These are phyloP conservation scores for Amphibolis antarctica DNA, from an alignment of 106 monocot species.

Conservation along the genomic window DNA sequence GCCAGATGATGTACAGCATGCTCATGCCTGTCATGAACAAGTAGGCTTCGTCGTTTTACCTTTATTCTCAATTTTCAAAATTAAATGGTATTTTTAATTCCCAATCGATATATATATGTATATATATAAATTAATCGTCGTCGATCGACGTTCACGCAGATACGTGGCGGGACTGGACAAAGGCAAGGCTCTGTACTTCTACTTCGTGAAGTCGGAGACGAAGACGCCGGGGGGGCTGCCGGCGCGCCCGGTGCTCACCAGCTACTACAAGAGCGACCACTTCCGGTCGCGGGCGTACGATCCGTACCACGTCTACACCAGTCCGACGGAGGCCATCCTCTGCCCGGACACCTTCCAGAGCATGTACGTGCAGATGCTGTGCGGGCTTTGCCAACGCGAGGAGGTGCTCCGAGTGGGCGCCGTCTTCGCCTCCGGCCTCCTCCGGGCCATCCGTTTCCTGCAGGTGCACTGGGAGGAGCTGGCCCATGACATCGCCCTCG, in stretches of 20 bases:
- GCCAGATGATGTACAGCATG: slow-evolving; percentile 50
- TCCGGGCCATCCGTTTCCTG: slow-evolving; percentile 8
- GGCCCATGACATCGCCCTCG: too few species aligned
- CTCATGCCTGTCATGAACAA: slow-evolving; percentile 55
- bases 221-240: slow-evolving; percentile 1
- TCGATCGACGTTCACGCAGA: neutral
- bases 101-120: too few species aligned
- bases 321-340: slow-evolving; percentile 7
- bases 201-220: slow-evolving; percentile 12
- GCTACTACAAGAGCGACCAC: slow-evolving; percentile 17
- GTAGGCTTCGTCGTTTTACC: slow-evolving; percentile 5
- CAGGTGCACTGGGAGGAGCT: too few species aligned
- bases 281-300: slow-evolving; percentile 4
- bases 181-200: slow-evolving; percentile 12
- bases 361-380: slow-evolving; percentile 13
- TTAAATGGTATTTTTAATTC: too few species aligned
- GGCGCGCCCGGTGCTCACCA: slow-evolving; percentile 9
- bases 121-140: neutral
- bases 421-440: slow-evolving; percentile 14
- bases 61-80: neutral
- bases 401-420: slow-evolving; percentile 9
- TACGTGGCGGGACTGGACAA: slow-evolving; percentile 9
- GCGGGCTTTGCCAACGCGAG: slow-evolving; percentile 5
- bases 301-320: slow-evolving; percentile 12
- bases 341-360: slow-evolving; percentile 7